Conservation (phyloP, 345 rosid genomes). For the Eucalyptus curtisii region DNA sequence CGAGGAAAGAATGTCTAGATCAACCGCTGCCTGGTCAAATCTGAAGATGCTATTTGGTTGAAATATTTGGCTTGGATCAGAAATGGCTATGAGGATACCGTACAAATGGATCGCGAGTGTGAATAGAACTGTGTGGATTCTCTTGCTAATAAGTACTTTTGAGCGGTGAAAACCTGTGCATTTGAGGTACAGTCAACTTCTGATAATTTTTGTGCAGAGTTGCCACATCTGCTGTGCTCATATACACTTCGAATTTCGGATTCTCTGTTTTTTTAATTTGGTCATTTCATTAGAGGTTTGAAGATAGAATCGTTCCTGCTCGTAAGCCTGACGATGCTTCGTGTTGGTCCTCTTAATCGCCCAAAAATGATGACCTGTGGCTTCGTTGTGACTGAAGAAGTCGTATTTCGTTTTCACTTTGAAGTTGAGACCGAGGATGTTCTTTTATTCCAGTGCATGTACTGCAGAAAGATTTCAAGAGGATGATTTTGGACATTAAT, state of each 20-base stretch:
- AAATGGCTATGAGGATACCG: background rate
- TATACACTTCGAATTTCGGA: background rate
- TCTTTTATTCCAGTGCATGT: background rate
- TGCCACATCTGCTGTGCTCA: background rate
- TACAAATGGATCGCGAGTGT: background rate
- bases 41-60: background rate
- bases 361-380: background rate
- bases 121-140: background rate
- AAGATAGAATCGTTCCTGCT: background rate
- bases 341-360: background rate
- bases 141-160: background rate
- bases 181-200: too few relatives aligned
- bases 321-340: background rate
- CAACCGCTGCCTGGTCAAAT: constrained; percentile 1
- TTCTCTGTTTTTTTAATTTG: background rate
- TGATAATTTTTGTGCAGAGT: background rate
- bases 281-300: background rate
- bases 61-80: background rate
- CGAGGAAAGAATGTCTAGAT: constrained; percentile 3
- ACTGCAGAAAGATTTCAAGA: background rate
- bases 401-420: background rate
- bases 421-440: background rate
- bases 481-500: background rate
- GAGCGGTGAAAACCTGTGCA: background rate
- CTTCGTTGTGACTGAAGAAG: background rate